Base-by-base conservation (phyloP, 768 basidiomycete species). In the Lactarius sp. region DNA sequence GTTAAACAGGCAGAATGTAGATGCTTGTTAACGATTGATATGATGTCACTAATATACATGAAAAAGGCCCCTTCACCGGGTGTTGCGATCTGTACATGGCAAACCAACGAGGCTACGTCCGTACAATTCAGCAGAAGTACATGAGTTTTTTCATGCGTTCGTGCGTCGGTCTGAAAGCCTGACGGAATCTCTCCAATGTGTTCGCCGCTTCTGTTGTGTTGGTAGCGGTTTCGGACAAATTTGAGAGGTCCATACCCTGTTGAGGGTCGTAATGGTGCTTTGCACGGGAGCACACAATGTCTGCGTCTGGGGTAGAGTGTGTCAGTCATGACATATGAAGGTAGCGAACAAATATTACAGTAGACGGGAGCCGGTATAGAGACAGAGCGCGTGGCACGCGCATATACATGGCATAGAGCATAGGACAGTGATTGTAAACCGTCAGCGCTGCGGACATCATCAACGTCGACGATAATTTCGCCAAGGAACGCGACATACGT, bases 341-440 rank as follows among this genome's bases (percentile, higher is more conserved):
- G 50, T 20, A 52, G 27, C n/a, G 39, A 52, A 42, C 16, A 16
- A 18, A 16, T 73, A 85, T 69, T 69, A 90, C 89, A 91, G 68
- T 91, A 91, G 0, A 91, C 88, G 0, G 90, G 90, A 0, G 89
- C 90, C 0, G 90, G 90, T 55, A 91, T 90, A 0, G 90, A 91
- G 1, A 91, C 90, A 0, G 88, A 88, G 27, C 90, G 84, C 3
- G 89, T 91, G 10, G 88, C 84, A 3, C 90, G 82, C 1, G 90
- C 88, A 66, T 90, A 93, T 0, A 90, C 85, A 52, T 94, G 89
- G 69, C 89, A 90, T 0, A 94, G 77, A 0, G 89, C 85, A 57
- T 88, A 92, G 0, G 90, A 85, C 3, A 86, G 71, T 0, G 81
- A 79, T 68, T 93, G 92, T 47, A 93, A 73, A 16, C 83, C 80